phyloP scores from a whole-genome alignment of 345 rosid species.

The Linum lewisii region DNA sequence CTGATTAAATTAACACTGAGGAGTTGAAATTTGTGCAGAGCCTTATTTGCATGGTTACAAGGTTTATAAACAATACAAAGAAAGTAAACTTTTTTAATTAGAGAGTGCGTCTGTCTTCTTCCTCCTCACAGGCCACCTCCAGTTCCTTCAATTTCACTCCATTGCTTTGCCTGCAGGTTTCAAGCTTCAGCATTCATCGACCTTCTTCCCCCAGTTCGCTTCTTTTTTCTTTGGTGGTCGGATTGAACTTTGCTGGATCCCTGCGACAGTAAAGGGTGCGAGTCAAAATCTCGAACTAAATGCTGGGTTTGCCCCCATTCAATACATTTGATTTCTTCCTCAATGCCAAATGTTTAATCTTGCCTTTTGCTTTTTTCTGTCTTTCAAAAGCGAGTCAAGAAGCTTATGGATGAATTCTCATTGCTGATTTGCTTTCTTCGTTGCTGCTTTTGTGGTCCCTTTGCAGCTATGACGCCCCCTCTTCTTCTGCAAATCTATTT shows the following conservation, averaged over 20 bases:
- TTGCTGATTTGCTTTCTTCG: conserved; percentile 11
- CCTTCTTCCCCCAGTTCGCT: background rate
- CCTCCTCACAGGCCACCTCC: background rate
- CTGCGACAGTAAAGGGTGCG: background rate
- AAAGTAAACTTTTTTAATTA: too few relatives aligned
- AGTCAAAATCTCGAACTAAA: background rate
- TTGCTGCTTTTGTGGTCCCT: conserved; percentile 12
- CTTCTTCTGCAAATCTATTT: conserved; percentile 17
- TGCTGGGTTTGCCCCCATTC: background rate
- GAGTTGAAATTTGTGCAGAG: background rate
- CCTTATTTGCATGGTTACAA: background rate
- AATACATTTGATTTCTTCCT: background rate
- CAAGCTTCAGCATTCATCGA: background rate
- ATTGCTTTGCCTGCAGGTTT: background rate
- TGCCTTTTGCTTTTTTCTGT: background rate
- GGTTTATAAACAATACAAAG: too few relatives aligned
- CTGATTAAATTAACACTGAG: background rate
- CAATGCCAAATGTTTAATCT: background rate
- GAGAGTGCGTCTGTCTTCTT: background rate
- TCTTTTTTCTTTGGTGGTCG: background rate
- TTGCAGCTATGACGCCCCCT: conserved; percentile 18
- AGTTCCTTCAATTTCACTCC: background rate
- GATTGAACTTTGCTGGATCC: background rate
- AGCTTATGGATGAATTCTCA: conserved; percentile 32
- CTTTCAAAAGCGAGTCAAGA: conserved; percentile 33